phyloP scores from a whole-genome alignment of 2,329 filamentous ascomycete genomes.

The Hirsutella rhossiliensis region DNA sequence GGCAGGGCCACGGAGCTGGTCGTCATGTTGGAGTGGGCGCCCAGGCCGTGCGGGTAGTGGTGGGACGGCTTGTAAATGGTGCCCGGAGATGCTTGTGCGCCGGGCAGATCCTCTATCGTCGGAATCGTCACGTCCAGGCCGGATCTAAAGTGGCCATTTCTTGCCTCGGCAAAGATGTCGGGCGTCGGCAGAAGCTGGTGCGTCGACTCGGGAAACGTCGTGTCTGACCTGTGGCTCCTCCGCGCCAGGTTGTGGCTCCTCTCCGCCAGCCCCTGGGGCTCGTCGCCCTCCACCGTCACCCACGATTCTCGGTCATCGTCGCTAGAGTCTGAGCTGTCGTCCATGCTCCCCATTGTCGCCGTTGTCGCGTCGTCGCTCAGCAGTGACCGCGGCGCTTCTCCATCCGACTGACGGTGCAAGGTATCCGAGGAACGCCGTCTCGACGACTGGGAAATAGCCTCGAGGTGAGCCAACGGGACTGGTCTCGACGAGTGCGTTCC shows the following conservation, averaged over 20 bases:
- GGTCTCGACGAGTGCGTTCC: no score
- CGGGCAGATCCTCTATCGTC: constrained; percentile 14
- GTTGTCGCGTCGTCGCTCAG: constrained; percentile 12
- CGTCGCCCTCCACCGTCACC: constrained; percentile 20
- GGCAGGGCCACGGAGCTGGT: constrained; percentile 22
- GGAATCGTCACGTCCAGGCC: constrained; percentile 16
- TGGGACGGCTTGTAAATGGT: constrained; percentile 3
- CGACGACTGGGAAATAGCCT: constrained; percentile 12
- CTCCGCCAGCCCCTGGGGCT: constrained; percentile 9
- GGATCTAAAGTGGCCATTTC: constrained; percentile 13
- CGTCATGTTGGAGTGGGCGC: constrained; percentile 16
- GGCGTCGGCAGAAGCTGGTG: constrained; percentile 19
- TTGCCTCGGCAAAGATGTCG: constrained; percentile 13
- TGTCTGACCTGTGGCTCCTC: constrained; percentile 13
- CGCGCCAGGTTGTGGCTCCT: constrained; percentile 11
- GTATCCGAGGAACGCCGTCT: constrained; percentile 15
- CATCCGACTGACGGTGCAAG: constrained; percentile 9
- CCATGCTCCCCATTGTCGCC: constrained; percentile 2
- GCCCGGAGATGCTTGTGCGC: constrained; percentile 7
- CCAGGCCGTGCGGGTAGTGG: constrained; percentile 10
- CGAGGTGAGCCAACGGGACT: constrained; percentile 7
- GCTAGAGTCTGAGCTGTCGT: constrained; percentile 9
- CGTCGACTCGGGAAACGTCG: constrained; percentile 16
- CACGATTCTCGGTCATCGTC: constrained; percentile 19
- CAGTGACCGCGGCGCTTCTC: constrained; percentile 12